A percentile compares a stretch with the other conserved stretches of the same genome.
Conservation (phyloP, 1,284 basidiomycete genomes). For the Peniophora sp. region DNA sequence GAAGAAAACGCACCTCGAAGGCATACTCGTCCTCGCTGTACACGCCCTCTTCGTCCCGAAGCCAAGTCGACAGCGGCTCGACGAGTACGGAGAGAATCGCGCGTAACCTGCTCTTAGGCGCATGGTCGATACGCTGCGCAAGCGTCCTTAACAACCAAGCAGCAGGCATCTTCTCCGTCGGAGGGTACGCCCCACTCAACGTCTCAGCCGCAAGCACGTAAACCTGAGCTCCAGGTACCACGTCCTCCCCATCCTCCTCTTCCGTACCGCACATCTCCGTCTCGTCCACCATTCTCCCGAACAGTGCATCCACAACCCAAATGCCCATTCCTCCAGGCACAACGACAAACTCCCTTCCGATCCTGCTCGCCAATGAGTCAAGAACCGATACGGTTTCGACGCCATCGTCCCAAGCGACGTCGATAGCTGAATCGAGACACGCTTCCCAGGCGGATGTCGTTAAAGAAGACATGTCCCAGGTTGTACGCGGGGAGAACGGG, state of each 20-base stretch:
- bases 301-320: conserved; percentile 51
- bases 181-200: conserved; percentile 57
- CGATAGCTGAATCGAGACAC: no score
- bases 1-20: conserved; percentile 49
- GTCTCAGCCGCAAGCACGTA: conserved; percentile 52
- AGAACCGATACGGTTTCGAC: conserved; percentile 44
- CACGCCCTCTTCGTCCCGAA: conserved; percentile 45
- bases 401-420: background rate
- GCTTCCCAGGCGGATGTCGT: no score
- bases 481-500: no score
- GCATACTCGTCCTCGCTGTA: conserved; percentile 47
- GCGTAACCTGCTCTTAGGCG: conserved; percentile 37
- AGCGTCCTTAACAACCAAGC: conserved; percentile 58
- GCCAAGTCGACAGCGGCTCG: conserved; percentile 54
- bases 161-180: conserved; percentile 41
- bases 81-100: conserved; percentile 38
- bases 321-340: conserved; percentile 27
- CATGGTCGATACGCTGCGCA: conserved; percentile 41
- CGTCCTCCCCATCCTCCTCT: conserved; percentile 36
- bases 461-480: no score
- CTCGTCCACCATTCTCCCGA: conserved; percentile 31
- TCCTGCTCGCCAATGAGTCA: conserved; percentile 40
- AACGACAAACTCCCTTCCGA: conserved; percentile 37
- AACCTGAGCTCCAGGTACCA: conserved; percentile 29
- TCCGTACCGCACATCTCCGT: no score